These are phyloP conservation scores for Arachnomyces sp. DNA, from an alignment of 2,329 filamentous ascomycete species.

Conservation along the genomic window DNA sequence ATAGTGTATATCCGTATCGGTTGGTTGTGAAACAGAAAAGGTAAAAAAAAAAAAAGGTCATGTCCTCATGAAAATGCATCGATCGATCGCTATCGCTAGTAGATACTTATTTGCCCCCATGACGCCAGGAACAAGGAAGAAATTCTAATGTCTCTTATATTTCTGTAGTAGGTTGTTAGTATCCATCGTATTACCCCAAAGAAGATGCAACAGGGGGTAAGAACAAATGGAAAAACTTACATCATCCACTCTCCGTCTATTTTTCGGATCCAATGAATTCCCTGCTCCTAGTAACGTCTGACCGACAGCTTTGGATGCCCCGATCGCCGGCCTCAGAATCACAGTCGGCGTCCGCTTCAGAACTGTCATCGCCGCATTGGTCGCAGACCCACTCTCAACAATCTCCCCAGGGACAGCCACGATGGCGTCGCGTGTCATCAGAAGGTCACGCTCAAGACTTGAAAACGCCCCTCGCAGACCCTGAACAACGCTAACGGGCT, in stretches of 20 bases:
- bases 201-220: too few species aligned
- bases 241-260: conserved; percentile 75
- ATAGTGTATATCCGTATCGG: too few species aligned
- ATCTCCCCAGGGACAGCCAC: conserved; percentile 90
- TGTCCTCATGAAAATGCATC: not conserved
- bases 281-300: conserved; percentile 87
- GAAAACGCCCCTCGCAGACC: conserved; percentile 76
- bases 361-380: conserved; percentile 71
- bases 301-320: conserved; percentile 78
- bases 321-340: conserved; percentile 82
- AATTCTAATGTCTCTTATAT: conserved; percentile 35
- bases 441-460: conserved; percentile 78
- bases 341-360: conserved; percentile 82
- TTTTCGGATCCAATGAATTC: conserved; percentile 79
- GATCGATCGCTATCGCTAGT: not conserved
- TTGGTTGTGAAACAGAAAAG: too few species aligned
- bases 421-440: conserved; percentile 79
- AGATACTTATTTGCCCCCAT: not conserved
- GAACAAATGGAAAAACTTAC: conserved; percentile 52
- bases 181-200: conserved; percentile 1
- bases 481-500: conserved; percentile 80
- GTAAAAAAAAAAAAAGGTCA: too few species aligned
- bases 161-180: conserved; percentile 24
- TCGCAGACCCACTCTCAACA: conserved; percentile 75
- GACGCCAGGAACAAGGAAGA: not conserved